A percentile compares a stretch with the other conserved stretches of the same genome.
These are phyloP conservation scores for Trichopus zeylanicus DNA, from an alignment of 116 monocot genomes.

Conservation along the genomic window DNA sequence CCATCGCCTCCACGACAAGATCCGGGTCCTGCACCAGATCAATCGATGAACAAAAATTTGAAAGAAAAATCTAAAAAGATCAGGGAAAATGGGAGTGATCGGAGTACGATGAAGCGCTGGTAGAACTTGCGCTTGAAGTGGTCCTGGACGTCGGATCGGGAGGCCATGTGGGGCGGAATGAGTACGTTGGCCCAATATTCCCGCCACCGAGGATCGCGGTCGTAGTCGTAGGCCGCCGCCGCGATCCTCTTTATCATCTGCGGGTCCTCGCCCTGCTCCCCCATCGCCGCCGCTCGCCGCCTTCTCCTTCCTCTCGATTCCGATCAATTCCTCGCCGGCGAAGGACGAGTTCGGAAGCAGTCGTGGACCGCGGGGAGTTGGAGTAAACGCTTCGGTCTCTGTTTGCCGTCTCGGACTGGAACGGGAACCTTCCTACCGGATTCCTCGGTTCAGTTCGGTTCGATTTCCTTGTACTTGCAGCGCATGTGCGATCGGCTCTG, in stretches of 20 bases:
- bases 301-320: constrained; percentile 6
- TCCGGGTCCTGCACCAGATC: constrained; percentile 53
- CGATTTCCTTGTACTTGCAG: too few species aligned
- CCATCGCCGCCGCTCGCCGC: constrained; percentile 26
- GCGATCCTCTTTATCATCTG: constrained; percentile 75
- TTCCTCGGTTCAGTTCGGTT: too few species aligned
- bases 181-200: constrained; percentile 94
- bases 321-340: too few species aligned
- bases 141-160: constrained; percentile 61
- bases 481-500: too few species aligned
- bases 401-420: too few species aligned
- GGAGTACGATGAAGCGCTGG: constrained; percentile 84
- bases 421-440: too few species aligned
- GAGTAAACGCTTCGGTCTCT: too few species aligned
- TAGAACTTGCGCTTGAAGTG: constrained; percentile 99
- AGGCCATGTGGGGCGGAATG: constrained; percentile 69
- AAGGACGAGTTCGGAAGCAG: too few species aligned
- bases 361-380: too few species aligned
- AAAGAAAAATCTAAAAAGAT: not conserved
- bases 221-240: constrained; percentile 93
- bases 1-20: constrained; percentile 46
- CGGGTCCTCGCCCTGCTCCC: constrained; percentile 25
- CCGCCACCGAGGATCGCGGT: constrained; percentile 70
- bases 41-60: not conserved
- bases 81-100: not conserved